Conservation (phyloP, 495 filamentous ascomycete species). For the Penicillium alfredii region DNA sequence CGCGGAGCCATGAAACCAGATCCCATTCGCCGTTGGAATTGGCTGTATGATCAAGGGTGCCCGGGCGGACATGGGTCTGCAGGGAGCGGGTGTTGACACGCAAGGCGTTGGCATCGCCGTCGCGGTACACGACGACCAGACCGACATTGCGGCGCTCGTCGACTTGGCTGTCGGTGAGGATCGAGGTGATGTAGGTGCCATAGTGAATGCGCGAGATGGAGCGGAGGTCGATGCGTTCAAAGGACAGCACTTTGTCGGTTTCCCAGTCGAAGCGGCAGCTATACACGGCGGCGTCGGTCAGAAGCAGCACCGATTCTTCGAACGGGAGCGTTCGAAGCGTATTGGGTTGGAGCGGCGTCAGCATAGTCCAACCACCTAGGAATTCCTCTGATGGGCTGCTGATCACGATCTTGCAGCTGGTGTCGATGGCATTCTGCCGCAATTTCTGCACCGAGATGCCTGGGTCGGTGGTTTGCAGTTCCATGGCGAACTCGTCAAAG, state of each 20-base stretch:
- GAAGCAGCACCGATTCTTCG: slow-evolving; percentile 76
- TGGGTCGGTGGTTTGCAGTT: slow-evolving; percentile 82
- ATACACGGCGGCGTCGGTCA: slow-evolving; percentile 82
- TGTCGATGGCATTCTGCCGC: slow-evolving; percentile 83
- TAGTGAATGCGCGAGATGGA: slow-evolving; percentile 63
- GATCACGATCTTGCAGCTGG: slow-evolving; percentile 74
- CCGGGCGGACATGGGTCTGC: slow-evolving; percentile 44
- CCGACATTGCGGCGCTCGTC: slow-evolving; percentile 79
- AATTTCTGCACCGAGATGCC: slow-evolving; percentile 77
- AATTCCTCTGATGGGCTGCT: slow-evolving; percentile 78
- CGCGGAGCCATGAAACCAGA: slow-evolving; percentile 38
- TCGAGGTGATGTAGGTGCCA: slow-evolving; percentile 86
- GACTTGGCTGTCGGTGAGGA: slow-evolving; percentile 63
- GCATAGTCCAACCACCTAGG: slow-evolving; percentile 75
- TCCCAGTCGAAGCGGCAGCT: slow-evolving; percentile 88
- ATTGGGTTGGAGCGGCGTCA: slow-evolving; percentile 60
- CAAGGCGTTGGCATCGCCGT: slow-evolving; percentile 57
- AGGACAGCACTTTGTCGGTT: slow-evolving; percentile 82
- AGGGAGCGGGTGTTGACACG: slow-evolving; percentile 81
- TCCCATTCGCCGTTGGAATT: slow-evolving; percentile 29
- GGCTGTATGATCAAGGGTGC: slow-evolving; percentile 24
- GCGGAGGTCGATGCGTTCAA: slow-evolving; percentile 76
- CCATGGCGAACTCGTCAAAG: slow-evolving; percentile 85
- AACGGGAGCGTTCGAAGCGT: slow-evolving; percentile 62
- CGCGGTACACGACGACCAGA: slow-evolving; percentile 68